These are phyloP conservation scores for Cyberlindnera nakhonratchasimensis DNA, from an alignment of 805 yeast species.

Conservation along the genomic window DNA sequence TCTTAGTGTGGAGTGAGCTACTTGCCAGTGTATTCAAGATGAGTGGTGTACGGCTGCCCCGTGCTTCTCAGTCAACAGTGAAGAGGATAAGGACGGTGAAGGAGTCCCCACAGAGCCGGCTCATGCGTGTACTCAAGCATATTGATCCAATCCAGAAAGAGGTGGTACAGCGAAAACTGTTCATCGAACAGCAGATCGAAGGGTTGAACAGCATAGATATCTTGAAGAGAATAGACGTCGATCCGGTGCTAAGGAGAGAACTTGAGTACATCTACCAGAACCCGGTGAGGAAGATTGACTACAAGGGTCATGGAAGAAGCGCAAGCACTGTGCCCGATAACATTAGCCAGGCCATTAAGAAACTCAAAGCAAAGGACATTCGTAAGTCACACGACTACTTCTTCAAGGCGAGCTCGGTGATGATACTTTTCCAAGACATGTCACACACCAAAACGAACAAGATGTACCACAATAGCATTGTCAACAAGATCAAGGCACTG, in stretches of 20 bases:
- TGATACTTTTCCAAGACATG: conserved; percentile 12
- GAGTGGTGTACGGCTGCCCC: conserved; percentile 4
- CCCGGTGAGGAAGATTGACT: conserved; percentile 7
- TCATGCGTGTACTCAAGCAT: conserved; percentile 6
- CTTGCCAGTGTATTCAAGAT: too few relatives aligned
- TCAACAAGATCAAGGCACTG: conserved; percentile 5
- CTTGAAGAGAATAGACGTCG: conserved; percentile 9
- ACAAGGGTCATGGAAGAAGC: conserved; percentile 2
- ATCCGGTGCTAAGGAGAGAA: conserved; percentile 14
- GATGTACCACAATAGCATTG: conserved; percentile 10
- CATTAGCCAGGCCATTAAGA: conserved; percentile 7
- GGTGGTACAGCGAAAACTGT: conserved; percentile 13
- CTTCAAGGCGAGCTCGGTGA: conserved; percentile 5
- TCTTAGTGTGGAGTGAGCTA: too few relatives aligned
- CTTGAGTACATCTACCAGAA: conserved; percentile 9
- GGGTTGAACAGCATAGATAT: conserved; percentile 4
- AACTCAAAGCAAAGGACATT: conserved; percentile 8
- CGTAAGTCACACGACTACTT: conserved; percentile 4
- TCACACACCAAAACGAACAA: conserved; percentile 13
- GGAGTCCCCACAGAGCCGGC: background rate
- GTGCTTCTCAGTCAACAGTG: background rate
- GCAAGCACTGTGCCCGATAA: conserved; percentile 7
- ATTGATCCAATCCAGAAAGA: conserved; percentile 16
- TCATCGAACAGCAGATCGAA: conserved; percentile 16
- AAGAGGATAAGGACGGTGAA: background rate